Percentiles rank a stretch among this genome's conserved stretches.
These are phyloP conservation scores for Candida frijolesensis DNA, from an alignment of 1,139 yeast genomes.

Conservation along the genomic window DNA sequence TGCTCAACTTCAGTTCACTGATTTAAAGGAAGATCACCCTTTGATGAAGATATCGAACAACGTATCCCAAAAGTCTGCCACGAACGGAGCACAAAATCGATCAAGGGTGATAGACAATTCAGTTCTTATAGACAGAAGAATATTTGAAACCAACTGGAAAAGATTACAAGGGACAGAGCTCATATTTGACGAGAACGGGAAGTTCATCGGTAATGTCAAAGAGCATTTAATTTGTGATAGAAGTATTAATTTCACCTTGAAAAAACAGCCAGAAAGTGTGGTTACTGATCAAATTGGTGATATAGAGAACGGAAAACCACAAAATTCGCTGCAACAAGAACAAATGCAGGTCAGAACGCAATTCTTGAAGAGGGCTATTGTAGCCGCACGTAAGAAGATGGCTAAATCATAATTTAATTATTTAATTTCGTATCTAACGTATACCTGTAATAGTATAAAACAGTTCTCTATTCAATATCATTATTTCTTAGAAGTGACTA, in stretches of 20 bases:
- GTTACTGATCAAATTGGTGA: constrained; percentile 17
- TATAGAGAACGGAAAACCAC: constrained; percentile 13
- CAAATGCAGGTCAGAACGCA: constrained; percentile 18
- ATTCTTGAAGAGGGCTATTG: constrained; percentile 33
- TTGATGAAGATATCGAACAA: constrained; percentile 43
- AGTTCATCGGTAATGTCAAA: constrained; percentile 44
- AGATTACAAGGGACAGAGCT: constrained; percentile 83
- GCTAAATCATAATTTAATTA: background rate
- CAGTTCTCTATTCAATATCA: background rate
- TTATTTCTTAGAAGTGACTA: constrained; percentile 23
- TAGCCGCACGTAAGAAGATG: constrained; percentile 25
- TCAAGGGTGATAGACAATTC: constrained; percentile 29
- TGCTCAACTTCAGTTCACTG: constrained; percentile 45
- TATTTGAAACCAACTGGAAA: constrained; percentile 80
- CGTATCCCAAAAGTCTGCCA: background rate
- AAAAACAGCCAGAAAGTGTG: constrained; percentile 18
- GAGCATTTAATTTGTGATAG: constrained; percentile 43
- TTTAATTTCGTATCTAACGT: background rate
- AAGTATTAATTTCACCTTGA: constrained; percentile 24
- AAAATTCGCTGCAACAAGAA: constrained; percentile 13
- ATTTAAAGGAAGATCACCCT: constrained; percentile 36
- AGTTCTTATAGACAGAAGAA: constrained; percentile 41
- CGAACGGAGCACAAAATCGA: background rate
- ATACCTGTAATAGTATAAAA: background rate
- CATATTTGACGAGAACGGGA: constrained; percentile 59